Evolutionary conservation across 495 filamentous ascomycete genomes (phyloP), one percentile per base, ranked within the genome.

Genomic region (Hypoxylon perforatum): DNA sequence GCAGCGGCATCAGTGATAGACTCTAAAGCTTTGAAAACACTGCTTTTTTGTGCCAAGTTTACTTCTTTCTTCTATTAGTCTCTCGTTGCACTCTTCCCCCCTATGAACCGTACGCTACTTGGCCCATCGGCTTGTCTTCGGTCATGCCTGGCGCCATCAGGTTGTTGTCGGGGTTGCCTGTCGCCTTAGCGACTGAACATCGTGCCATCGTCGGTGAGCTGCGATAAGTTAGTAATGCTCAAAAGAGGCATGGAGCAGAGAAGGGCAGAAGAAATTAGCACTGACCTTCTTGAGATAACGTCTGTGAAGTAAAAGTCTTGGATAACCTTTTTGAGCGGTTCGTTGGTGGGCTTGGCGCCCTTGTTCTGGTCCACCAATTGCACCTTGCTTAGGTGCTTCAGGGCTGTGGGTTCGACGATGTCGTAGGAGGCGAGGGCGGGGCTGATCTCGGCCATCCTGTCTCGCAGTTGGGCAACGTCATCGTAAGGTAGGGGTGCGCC

Each of bases 291-390:
- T 10, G 92, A 95, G 73, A 99, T 97, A 18, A 88, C 86, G 77
- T 99, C 95, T 62, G 95, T 99, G 75, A 99, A 97, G 81, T 91
- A 99, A 78, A 98, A 99, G 77, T 99, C 91, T 68, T 97, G 87
- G 65, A 99, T 91, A 23, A 90, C 87, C 79, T 88, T 91, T 81
- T 86, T 91, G 74, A 99, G 84, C 2, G 90, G 87, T 71, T 83
- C 77, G 1, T 84, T 86, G 11, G 78, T 90, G 3, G 85, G 54
- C 75, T 92, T 89, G 14, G 85, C 73, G 9, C 92, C 93, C 85
- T 93, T 97, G 82, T 99, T 97, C 74, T 95, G 92, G 70, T 97
- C 96, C 48, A 96, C 90, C 61, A 98, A 81, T 78, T 97, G 94
- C 57, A 94, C 87, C 84, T 93, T 97, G 83, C 88, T 91, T 72